Conservation (phyloP, 208 protist species). For the Trypanosoma conorhini region DNA sequence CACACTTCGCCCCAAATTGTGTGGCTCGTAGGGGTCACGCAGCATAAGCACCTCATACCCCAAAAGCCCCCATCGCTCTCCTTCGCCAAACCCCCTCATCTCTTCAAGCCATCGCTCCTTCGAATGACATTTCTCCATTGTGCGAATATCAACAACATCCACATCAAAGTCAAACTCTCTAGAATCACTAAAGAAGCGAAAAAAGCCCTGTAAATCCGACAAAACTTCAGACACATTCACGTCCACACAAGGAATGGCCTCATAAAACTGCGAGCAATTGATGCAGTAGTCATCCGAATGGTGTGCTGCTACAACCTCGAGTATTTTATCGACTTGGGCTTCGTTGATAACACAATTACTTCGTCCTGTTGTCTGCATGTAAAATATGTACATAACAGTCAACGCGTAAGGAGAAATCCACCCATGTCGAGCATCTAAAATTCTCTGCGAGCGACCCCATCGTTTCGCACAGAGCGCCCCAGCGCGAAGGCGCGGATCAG, state of each 20-base stretch:
- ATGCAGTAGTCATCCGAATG: neutral
- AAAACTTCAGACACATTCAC: slow-evolving; percentile 32
- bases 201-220: slow-evolving; percentile 60
- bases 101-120: slow-evolving; percentile 68
- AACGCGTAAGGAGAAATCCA: slow-evolving; percentile 88
- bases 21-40: slow-evolving; percentile 73
- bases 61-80: slow-evolving; percentile 65
- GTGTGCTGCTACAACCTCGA: neutral
- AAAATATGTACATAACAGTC: slow-evolving; percentile 84
- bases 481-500: slow-evolving; percentile 52
- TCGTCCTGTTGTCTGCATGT: slow-evolving; percentile 44
- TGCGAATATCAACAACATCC: slow-evolving; percentile 75
- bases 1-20: slow-evolving; percentile 75
- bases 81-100: slow-evolving; percentile 28
- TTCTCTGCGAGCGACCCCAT: slow-evolving; percentile 64
- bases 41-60: slow-evolving; percentile 70
- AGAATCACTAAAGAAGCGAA: slow-evolving; percentile 50
- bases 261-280: slow-evolving; percentile 8
- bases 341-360: slow-evolving; percentile 38
- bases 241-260: slow-evolving; percentile 31
- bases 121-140: slow-evolving; percentile 17
- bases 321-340: slow-evolving; percentile 29
- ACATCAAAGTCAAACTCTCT: slow-evolving; percentile 69
- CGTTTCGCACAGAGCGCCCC: slow-evolving; percentile 60
- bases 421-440: slow-evolving; percentile 67